Base-by-base conservation (phyloP, 1,139 yeast genomes). In the Protomyces gravidus region DNA sequence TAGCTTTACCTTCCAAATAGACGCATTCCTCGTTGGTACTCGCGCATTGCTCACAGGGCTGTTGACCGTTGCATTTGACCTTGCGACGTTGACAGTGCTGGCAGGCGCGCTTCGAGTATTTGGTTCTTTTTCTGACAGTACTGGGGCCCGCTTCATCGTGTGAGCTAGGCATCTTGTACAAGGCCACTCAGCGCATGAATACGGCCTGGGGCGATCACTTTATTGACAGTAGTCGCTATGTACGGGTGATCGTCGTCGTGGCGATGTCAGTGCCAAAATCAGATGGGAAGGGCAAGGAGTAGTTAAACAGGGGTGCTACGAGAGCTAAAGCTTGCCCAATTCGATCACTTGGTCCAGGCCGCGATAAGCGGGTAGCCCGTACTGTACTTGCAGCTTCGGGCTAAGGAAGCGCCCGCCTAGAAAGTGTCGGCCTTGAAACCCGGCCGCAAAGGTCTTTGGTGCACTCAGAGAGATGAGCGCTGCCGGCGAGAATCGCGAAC, bases 361-460 rank as follows among this genome's bases (percentile, higher is more conserved):
- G 27, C 73, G 71, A 66, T 83, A 85, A 0, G 75, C 68, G 19
- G 85, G 85, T 1, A 81, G 83, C 0, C 79, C 86, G 75, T 86
- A 88, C 70, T 84, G 84, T 49, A 76, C 71, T 0, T 96, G 96
- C 66, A 92, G 78, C 17, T 73, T 75, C 11, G 72, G 69, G 50
- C 83, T 81, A 27, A 92, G 80, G 68, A 92, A 92, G 55, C 98
- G 74, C 1, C 98, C 98, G 0, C 98, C 98, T 45, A 90, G 78
- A 71, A 83, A 92, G 70, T 92, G 98, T 23, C 72, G 51, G 1
- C 75, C 75, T 6, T 64, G 66, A 64, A 87, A 80, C 63, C 72
- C 74, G 50, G 69, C 68, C 3, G 95, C 82, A 60, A 95, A 89
- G 0, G 95, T 95, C 69, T 92, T 92, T 3, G 98, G 98, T 0